Base-by-base conservation (phyloP, 2,329 filamentous ascomycete genomes). In the Curvularia sp. region DNA sequence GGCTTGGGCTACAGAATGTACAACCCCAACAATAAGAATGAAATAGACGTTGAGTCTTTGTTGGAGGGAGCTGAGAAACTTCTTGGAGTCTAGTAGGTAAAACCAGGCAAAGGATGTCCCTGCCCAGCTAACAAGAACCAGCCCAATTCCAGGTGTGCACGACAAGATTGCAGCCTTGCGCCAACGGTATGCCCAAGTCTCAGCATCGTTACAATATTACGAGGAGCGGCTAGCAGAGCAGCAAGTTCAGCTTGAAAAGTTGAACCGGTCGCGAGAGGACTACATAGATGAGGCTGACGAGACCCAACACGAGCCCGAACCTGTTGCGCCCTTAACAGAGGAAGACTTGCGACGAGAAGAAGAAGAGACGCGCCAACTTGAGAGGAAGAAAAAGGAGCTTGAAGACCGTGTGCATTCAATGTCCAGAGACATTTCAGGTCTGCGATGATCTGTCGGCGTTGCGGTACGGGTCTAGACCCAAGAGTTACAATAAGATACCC, bases 41-140 rank as follows among this genome's bases (percentile, higher is more conserved):
- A 96, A 23, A 84, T 97, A 2, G 92, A 98, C 75, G 88, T 98
- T 3, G 91, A 96, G 70, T 84, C 96, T 1, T 80, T 99, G 28
- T 83, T 99, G 21, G 84, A 86, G 52, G 93, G 94, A 0, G 94
- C 93, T 0, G 93, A 97, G 81, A 97, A 93, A 81, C 84, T 98
- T 28, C 93, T 93, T 67, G 85, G 85, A 43, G 93, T 97, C 27
- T 98, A 97, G 85, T 87, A 77, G 60, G 84, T 78, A 19, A 51
- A 21, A 4, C 1, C 8, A n/a, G 12, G 10, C n/a, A 6, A 5
- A 2, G 13, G 1, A 13, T 5, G 9, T 30, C 1, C 5, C 7
- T 3, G 2, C 7, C 3, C 3, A 15, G 8, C 60, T 71, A 59
- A 66, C 64, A 47, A 49, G 5, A 39, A 5, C 15, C 47, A 87